phyloP scores from a whole-genome alignment of 2,329 filamentous ascomycete species.

The Acephala macrosclerotiorum region DNA sequence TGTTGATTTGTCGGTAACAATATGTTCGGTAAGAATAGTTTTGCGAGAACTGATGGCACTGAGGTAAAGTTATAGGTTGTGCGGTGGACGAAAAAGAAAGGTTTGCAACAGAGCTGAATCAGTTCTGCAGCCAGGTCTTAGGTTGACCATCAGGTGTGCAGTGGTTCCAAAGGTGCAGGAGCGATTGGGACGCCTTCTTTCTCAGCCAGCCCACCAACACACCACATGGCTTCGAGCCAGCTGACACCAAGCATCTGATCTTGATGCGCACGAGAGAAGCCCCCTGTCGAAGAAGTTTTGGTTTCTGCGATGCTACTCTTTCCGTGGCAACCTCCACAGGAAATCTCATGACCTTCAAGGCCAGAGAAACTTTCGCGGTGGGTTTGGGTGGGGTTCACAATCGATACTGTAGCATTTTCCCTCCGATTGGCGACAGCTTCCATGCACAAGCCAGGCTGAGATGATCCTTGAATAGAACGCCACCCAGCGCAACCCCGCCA shows the following conservation, averaged over 20 bases:
- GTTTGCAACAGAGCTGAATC: conserved; percentile 3
- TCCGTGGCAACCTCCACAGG: not conserved
- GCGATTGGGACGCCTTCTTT: not conserved
- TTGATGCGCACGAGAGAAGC: not conserved
- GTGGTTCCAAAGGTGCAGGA: not conserved
- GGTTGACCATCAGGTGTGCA: not conserved
- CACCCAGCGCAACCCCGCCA: not conserved
- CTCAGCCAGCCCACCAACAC: conserved; percentile 12
- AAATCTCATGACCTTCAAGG: not conserved
- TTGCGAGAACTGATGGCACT: not conserved
- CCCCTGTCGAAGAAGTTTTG: not conserved
- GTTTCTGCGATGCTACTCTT: not conserved
- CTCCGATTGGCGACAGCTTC: not conserved
- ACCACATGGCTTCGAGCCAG: conserved; percentile 9
- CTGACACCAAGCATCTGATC: not conserved
- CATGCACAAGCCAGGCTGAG: not conserved
- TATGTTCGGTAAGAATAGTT: not conserved
- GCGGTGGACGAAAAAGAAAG: conserved; percentile 5
- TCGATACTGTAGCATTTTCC: not conserved
- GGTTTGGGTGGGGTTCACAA: not conserved
- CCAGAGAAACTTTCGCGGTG: not conserved
- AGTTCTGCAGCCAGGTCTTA: conserved; percentile 2
- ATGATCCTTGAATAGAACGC: not conserved
- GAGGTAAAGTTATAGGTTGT: not conserved
- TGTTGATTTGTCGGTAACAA: not conserved